A percentile compares a stretch with the other conserved stretches of the same genome.
These are phyloP conservation scores for Camillea tinctor DNA, from an alignment of 2,329 filamentous ascomycete species.

Conservation along the genomic window DNA sequence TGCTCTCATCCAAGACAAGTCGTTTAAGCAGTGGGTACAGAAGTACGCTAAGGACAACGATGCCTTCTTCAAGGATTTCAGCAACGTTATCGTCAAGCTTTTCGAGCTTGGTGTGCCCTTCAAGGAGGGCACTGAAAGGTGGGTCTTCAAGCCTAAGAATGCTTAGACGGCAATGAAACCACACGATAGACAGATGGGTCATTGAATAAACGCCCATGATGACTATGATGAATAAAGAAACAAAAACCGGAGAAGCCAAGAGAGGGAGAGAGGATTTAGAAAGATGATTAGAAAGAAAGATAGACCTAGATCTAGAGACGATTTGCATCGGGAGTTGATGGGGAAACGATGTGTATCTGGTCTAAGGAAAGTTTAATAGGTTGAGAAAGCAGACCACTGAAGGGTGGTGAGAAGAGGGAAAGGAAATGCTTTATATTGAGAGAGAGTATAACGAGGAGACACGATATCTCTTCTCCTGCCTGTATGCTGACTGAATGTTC, in stretches of 20 bases:
- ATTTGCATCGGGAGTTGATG: slow-evolving; percentile 7
- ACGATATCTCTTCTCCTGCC: too few relatives aligned
- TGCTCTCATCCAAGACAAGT: slow-evolving; percentile 83
- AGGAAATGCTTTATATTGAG: too few relatives aligned
- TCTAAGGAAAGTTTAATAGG: background rate
- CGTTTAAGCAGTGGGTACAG: slow-evolving; percentile 76
- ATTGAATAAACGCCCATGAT: slow-evolving; percentile 9
- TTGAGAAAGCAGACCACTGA: background rate
- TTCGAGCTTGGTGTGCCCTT: slow-evolving; percentile 96
- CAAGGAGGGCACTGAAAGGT: slow-evolving; percentile 57
- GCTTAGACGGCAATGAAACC: slow-evolving; percentile 31
- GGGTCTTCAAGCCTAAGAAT: slow-evolving; percentile 62
- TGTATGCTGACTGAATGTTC: too few relatives aligned
- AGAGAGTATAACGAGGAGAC: too few relatives aligned
- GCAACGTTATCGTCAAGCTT: slow-evolving; percentile 72
- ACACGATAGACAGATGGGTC: background rate
- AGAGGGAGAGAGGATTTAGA: slow-evolving; percentile 9
- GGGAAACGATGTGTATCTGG: background rate
- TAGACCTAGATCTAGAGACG: slow-evolving; percentile 20
- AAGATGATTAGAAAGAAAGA: slow-evolving; percentile 3
- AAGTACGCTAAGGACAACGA: slow-evolving; percentile 90
- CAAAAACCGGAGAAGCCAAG: slow-evolving; percentile 12
- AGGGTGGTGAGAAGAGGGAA: too few relatives aligned
- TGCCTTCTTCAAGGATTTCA: slow-evolving; percentile 91
- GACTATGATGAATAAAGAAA: slow-evolving; percentile 14